Conservation (phyloP, 495 filamentous ascomycete species). For the Sabuloglossum arenarium region DNA sequence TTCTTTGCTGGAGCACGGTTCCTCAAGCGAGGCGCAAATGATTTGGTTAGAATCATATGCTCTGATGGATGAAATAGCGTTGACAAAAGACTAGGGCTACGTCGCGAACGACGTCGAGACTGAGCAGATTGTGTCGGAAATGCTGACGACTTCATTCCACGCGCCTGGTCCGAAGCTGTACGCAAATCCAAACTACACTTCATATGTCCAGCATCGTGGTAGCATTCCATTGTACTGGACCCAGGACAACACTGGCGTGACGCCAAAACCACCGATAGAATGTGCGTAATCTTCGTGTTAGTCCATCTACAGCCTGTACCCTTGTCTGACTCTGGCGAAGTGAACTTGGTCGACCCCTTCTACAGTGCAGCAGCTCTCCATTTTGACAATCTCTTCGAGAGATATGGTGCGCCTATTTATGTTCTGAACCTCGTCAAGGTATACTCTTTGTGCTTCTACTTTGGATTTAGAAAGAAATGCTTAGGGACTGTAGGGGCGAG, state of each 20-base stretch:
- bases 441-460: neutral
- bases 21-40: conserved; percentile 85
- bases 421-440: conserved; percentile 84
- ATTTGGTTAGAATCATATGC: conserved; percentile 28
- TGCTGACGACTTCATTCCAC: conserved; percentile 86
- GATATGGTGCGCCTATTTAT: conserved; percentile 82
- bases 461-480: neutral
- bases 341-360: conserved; percentile 88
- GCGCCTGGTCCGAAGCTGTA: conserved; percentile 69
- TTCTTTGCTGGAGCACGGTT: conserved; percentile 91
- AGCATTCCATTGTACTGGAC: conserved; percentile 97
- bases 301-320: conserved; percentile 2
- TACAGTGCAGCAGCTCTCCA: conserved; percentile 90
- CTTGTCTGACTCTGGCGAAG: conserved; percentile 7
- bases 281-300: conserved; percentile 8
- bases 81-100: conserved; percentile 36
- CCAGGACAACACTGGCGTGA: conserved; percentile 87
- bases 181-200: conserved; percentile 79
- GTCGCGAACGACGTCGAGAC: conserved; percentile 99
- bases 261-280: conserved; percentile 88
- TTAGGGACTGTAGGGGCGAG: conserved; percentile 28
- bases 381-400: conserved; percentile 87
- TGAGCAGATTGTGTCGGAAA: conserved; percentile 92
- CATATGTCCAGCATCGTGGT: conserved; percentile 89
- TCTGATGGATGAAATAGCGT: neutral